Percentiles rank a stretch among this genome's conserved stretches.
These are phyloP conservation scores for Neoconidiobolus thromboides DNA, from an alignment of 371 early-diverging fungal genomes.

Conservation along the genomic window DNA sequence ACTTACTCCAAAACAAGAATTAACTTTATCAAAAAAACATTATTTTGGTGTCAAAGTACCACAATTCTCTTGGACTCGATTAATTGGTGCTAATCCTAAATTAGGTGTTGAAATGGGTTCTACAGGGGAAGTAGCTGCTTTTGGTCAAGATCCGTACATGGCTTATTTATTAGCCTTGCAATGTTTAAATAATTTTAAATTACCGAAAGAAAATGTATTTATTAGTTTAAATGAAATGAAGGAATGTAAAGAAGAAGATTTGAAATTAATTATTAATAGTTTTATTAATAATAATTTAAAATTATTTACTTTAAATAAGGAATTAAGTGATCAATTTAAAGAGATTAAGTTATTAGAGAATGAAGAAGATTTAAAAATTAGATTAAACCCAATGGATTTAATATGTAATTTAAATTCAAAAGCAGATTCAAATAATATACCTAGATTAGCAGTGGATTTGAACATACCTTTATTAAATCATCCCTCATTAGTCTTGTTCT, in stretches of 20 bases:
- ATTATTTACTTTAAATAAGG: not conserved
- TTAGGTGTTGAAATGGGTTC: conserved; percentile 96
- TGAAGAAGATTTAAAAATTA: not conserved
- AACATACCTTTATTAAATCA: conserved; percentile 78
- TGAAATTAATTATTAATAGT: not conserved
- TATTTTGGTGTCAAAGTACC: conserved; percentile 86
- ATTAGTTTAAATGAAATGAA: not conserved
- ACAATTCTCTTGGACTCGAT: conserved; percentile 86
- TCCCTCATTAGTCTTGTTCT: conserved; percentile 50
- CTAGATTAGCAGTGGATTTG: conserved; percentile 74
- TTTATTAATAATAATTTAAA: too few species aligned
- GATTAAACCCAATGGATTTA: too few species aligned
- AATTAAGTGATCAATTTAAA: not conserved
- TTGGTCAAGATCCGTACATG: conserved; percentile 84
- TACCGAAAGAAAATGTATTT: conserved; percentile 34
- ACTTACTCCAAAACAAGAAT: conserved; percentile 38
- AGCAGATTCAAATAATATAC: conserved; percentile 15
- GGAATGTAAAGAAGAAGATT: not conserved
- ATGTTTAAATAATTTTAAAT: conserved; percentile 60
- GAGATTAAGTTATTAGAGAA: not conserved
- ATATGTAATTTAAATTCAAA: too few species aligned
- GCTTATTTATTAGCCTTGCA: conserved; percentile 88
- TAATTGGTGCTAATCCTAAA: conserved; percentile 88
- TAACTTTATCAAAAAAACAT: conserved; percentile 17
- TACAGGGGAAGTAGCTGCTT: conserved; percentile 96